Conservation (phyloP, 108 stramenopile species). For the Cylindrotheca fusiformis region DNA sequence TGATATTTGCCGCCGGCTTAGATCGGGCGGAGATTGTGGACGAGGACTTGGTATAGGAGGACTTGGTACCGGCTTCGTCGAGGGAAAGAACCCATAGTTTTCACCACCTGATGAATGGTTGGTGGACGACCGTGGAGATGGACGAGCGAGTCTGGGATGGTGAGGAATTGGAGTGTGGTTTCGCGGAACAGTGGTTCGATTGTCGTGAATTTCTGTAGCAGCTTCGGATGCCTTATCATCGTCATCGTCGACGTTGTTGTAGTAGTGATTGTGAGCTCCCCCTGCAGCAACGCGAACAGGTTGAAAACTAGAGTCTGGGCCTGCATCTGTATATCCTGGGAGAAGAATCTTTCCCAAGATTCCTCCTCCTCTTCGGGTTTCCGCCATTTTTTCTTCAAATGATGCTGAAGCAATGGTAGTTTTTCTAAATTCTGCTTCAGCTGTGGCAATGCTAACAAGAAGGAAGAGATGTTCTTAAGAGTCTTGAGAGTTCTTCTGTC, state of each 20-base stretch:
- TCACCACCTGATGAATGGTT: neutral
- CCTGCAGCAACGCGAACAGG: neutral
- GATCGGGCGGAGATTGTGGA: constrained; percentile 11
- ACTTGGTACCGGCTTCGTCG: constrained; percentile 23
- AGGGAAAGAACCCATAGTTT: constrained; percentile 29
- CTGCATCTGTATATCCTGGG: constrained; percentile 43
- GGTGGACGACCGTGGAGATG: neutral
- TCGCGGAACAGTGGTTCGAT: constrained; percentile 13
- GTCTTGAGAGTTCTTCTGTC: too few relatives aligned
- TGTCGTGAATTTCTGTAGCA: constrained; percentile 37
- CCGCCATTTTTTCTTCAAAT: too few relatives aligned
- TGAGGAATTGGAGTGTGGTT: neutral
- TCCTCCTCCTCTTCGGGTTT: too few relatives aligned
- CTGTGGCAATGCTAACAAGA: too few relatives aligned
- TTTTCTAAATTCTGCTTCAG: too few relatives aligned
- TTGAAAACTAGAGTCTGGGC: constrained; percentile 32
- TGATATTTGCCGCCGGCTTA: neutral
- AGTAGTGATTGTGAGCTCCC: neutral
- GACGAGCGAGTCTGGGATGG: neutral
- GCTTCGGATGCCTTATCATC: constrained; percentile 32
- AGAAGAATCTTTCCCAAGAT: constrained; percentile 28
- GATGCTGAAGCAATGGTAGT: too few relatives aligned
- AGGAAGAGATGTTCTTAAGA: too few relatives aligned
- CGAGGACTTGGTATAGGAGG: constrained; percentile 22
- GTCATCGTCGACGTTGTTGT: too few relatives aligned